Evolutionary conservation across 176 grass and related monocot genomes (phyloP).

Genomic region (Juncus effusus): DNA sequence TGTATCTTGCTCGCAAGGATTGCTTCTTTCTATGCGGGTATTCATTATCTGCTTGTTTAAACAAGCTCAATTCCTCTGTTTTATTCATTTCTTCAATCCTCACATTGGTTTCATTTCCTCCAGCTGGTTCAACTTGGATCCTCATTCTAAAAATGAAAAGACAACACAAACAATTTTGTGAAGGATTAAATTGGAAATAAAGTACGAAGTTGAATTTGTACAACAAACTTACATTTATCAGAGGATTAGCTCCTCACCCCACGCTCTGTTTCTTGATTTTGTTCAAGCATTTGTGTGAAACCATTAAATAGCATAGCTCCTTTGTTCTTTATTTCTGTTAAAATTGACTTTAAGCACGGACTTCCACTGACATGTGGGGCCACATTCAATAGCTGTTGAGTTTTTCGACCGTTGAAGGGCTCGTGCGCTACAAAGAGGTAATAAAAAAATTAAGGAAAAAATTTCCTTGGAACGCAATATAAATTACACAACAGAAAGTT

Average conservation of each 20-base stretch:
- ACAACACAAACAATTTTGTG: background rate
- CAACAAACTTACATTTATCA: slow-evolving; percentile 5
- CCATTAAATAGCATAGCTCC: slow-evolving; percentile 18
- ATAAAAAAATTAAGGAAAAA: too few relatives aligned
- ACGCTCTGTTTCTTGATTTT: background rate
- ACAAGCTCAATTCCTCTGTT: background rate
- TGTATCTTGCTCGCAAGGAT: slow-evolving; percentile 62
- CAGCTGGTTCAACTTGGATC: background rate
- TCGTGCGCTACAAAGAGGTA: too few relatives aligned
- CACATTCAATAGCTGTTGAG: too few relatives aligned
- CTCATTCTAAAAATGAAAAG: slow-evolving; percentile 10
- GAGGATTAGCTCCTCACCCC: background rate
- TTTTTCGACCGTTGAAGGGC: too few relatives aligned
- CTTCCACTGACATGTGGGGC: too few relatives aligned
- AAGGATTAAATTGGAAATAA: background rate
- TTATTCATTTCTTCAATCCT: background rate
- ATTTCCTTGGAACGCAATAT: too few relatives aligned
- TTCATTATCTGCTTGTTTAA: slow-evolving; percentile 7
- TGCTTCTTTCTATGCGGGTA: slow-evolving; percentile 39
- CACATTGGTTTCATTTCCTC: background rate
- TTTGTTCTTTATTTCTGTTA: too few relatives aligned
- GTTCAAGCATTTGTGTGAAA: background rate
- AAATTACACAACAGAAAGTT: too few relatives aligned
- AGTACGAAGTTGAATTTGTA: slow-evolving; percentile 7
- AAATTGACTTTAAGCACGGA: too few relatives aligned